Percentiles rank a stretch among this genome's conserved stretches.
Evolutionary conservation across 176 grass and related monocot species (phyloP).

Genomic region (Puya raimondii): DNA sequence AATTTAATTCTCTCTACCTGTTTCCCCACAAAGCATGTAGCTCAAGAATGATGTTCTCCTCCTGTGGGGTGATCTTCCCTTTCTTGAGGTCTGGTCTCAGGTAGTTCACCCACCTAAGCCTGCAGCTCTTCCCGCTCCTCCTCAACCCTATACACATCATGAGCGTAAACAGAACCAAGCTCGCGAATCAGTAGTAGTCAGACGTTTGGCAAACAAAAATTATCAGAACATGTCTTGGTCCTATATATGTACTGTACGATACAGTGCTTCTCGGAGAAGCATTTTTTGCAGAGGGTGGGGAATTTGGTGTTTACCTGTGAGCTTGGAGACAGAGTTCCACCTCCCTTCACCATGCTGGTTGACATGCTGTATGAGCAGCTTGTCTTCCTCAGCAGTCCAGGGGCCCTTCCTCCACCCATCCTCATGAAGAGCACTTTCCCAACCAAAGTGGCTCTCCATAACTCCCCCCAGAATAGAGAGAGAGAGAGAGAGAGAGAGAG

Average conservation of each 20-base stretch:
- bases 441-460: conserved; percentile 46
- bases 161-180: too few species aligned
- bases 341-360: conserved; percentile 80
- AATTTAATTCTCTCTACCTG: conserved; percentile 31
- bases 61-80: conserved; percentile 66
- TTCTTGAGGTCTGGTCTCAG: conserved; percentile 80
- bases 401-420: conserved; percentile 87
- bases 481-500: too few species aligned
- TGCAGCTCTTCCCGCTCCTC: conserved; percentile 91
- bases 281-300: background rate
- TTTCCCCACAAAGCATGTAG: conserved; percentile 86
- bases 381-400: conserved; percentile 83
- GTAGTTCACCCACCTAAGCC: conserved; percentile 86
- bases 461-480: too few species aligned
- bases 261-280: too few species aligned
- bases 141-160: conserved; percentile 28
- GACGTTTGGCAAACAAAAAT: background rate
- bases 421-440: conserved; percentile 38
- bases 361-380: conserved; percentile 62
- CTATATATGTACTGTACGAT: too few species aligned
- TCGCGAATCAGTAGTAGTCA: conserved; percentile 9
- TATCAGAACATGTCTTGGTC: background rate
- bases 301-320: too few species aligned
- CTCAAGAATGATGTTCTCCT: conserved; percentile 75
- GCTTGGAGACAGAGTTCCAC: conserved; percentile 82